phyloP scores from a whole-genome alignment of 208 protist genomes.

The Leishmania tropica region DNA sequence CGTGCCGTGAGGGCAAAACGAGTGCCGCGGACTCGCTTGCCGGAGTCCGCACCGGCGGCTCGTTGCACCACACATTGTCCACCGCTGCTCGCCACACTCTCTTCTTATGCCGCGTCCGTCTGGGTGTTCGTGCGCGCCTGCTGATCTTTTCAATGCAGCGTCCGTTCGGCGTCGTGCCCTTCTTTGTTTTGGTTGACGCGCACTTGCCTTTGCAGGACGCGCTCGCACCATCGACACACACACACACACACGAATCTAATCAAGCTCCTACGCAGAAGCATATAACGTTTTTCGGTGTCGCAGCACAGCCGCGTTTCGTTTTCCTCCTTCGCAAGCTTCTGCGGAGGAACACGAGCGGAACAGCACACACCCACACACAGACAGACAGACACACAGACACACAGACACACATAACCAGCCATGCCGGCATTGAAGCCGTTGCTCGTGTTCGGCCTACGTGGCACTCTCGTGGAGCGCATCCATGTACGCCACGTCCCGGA shows the following conservation, averaged over 20 bases:
- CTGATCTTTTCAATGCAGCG: not conserved
- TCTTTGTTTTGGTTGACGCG: not conserved
- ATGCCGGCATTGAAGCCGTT: slow-evolving; percentile 62
- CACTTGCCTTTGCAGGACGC: not conserved
- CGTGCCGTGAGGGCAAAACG: too few relatives aligned
- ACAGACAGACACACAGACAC: not conserved
- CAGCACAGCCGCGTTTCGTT: not conserved
- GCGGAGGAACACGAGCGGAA: not conserved
- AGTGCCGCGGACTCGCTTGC: not conserved
- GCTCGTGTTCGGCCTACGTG: slow-evolving; percentile 84
- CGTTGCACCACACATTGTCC: not conserved
- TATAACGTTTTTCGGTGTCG: not conserved
- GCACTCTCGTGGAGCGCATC: slow-evolving; percentile 85
- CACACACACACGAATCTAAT: not conserved
- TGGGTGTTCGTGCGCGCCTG: too few relatives aligned
- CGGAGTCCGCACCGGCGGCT: not conserved
- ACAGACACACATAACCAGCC: not conserved
- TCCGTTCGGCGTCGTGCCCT: too few relatives aligned
- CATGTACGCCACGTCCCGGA: slow-evolving; percentile 61
- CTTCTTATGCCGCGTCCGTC: not conserved
- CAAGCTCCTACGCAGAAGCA: not conserved
- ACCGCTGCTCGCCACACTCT: not conserved
- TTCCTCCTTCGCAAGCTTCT: not conserved
- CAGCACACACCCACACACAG: not conserved
- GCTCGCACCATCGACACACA: not conserved